A percentile compares a stretch with the other conserved stretches of the same genome.
These are phyloP conservation scores for Cladophialophora psammophila DNA, from an alignment of 2,329 filamentous ascomycete species.

Conservation along the genomic window DNA sequence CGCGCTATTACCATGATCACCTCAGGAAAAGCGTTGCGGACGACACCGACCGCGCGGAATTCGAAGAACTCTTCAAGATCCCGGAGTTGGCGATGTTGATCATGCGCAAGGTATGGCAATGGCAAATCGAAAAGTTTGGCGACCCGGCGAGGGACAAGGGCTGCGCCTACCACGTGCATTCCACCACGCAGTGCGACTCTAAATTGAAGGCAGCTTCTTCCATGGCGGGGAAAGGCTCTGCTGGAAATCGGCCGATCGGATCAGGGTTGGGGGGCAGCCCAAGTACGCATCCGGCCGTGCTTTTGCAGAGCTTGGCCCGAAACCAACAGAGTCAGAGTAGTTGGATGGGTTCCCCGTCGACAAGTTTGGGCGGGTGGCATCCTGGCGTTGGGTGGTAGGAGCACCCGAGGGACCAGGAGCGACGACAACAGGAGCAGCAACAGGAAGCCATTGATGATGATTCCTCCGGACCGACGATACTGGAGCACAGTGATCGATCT, in stretches of 20 bases:
- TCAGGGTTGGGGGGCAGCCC: not conserved
- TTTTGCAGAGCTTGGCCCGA: conserved; percentile 8
- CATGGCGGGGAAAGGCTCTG: not conserved
- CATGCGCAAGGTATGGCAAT: conserved; percentile 37
- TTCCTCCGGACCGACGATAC: not conserved
- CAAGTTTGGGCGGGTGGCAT: conserved; percentile 32
- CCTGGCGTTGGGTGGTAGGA: conserved; percentile 35
- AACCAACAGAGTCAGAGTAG: not conserved
- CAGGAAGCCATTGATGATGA: not conserved
- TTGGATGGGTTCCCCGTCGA: conserved; percentile 23
- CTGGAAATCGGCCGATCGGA: not conserved
- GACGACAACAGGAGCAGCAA: not conserved
- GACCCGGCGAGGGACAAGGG: conserved; percentile 30
- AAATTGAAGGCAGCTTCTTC: conserved; percentile 12
- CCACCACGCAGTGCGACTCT: conserved; percentile 28
- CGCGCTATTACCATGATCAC: conserved; percentile 33
- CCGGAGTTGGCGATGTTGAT: conserved; percentile 32
- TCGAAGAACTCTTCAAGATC: conserved; percentile 35
- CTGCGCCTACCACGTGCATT: conserved; percentile 35
- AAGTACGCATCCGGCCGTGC: conserved; percentile 1
- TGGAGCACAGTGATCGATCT: not conserved
- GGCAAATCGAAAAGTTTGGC: conserved; percentile 31
- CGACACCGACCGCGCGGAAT: conserved; percentile 18
- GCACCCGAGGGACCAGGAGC: not conserved
- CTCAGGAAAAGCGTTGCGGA: conserved; percentile 2